phyloP scores from a whole-genome alignment of 2,329 filamentous ascomycete genomes.

The Penicillium sp. region DNA sequence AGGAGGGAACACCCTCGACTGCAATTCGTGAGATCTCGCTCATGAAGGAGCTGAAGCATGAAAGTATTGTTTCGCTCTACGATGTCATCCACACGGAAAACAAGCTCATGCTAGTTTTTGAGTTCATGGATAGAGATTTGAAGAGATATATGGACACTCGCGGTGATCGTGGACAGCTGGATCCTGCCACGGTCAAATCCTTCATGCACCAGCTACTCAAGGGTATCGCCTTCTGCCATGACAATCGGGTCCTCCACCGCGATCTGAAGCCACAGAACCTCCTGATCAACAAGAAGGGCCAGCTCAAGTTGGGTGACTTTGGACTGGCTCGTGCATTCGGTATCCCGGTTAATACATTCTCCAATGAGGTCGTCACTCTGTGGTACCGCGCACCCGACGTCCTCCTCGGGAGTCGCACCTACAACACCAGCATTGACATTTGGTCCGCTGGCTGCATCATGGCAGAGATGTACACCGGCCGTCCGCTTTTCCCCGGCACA shows the following conservation, averaged over 20 bases:
- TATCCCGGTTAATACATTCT: conserved; percentile 97
- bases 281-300: conserved; percentile 86
- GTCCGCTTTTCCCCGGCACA: conserved; percentile 92
- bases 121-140: conserved; percentile 97
- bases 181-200: conserved; percentile 89
- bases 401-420: conserved; percentile 86
- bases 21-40: conserved; percentile 97
- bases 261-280: conserved; percentile 96
- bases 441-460: conserved; percentile 99
- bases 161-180: conserved; percentile 83
- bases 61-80: conserved; percentile 95
- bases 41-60: conserved; percentile 99
- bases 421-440: conserved; percentile 99
- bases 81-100: conserved; percentile 99
- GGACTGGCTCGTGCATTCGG: conserved; percentile 91
- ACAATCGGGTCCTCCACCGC: conserved; percentile 91
- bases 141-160: conserved; percentile 98
- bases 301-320: conserved; percentile 91
- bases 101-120: conserved; percentile 98
- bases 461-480: conserved; percentile 98
- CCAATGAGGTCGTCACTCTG: conserved; percentile 93
- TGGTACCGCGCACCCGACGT: conserved; percentile 98
- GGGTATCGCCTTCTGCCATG: conserved; percentile 96
- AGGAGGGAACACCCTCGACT: conserved; percentile 95
- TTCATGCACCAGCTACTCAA: conserved; percentile 98